These are phyloP conservation scores for Blastocystis sp. DNA, from an alignment of 352 stramenopile genomes.

Conservation along the genomic window DNA sequence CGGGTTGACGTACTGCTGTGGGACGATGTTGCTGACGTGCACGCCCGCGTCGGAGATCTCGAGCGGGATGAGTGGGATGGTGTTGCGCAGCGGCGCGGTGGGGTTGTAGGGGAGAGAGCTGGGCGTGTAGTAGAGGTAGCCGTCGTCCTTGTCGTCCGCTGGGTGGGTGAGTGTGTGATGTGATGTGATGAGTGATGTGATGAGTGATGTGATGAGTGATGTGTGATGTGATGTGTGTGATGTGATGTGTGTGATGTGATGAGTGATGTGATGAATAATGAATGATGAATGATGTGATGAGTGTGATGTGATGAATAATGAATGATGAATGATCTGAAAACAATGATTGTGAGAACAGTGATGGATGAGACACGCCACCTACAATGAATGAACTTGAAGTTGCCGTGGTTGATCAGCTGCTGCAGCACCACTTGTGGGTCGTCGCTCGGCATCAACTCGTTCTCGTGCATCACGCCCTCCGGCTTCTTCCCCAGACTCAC, in stretches of 20 bases:
- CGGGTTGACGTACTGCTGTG: slow-evolving; percentile 45
- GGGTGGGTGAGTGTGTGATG: neutral
- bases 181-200: neutral
- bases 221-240: neutral
- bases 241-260: neutral
- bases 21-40: slow-evolving; percentile 37
- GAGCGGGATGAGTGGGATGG: slow-evolving; percentile 31
- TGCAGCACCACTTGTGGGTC: slow-evolving; percentile 17
- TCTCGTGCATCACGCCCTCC: slow-evolving; percentile 24
- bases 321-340: neutral
- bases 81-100: slow-evolving; percentile 44
- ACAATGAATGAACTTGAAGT: slow-evolving; percentile 54
- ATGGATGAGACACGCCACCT: neutral
- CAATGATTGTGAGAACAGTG: neutral
- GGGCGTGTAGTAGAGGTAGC: slow-evolving; percentile 58
- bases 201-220: neutral
- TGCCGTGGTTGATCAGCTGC: slow-evolving; percentile 49
- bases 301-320: neutral
- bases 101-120: slow-evolving; percentile 48
- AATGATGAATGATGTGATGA: neutral
- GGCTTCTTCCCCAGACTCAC: neutral
- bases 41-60: slow-evolving; percentile 24
- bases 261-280: neutral
- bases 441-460: neutral
- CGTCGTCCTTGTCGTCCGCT: slow-evolving; percentile 7